phyloP scores from a whole-genome alignment of 768 basidiomycete species.

The Suillus alpinus region DNA sequence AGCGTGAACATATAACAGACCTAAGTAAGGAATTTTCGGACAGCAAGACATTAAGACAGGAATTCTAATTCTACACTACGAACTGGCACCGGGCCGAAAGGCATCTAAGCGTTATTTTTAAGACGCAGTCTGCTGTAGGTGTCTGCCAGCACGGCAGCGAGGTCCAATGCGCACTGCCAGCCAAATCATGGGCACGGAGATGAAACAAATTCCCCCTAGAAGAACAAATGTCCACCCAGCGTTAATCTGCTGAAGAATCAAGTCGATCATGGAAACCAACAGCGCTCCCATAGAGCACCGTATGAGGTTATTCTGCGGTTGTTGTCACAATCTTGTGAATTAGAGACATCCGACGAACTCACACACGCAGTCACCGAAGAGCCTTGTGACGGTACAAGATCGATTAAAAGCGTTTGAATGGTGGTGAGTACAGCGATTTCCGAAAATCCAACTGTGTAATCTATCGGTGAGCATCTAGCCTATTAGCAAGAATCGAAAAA shows the following conservation, averaged over 20 bases:
- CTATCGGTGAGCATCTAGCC: not conserved
- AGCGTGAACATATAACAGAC: not conserved
- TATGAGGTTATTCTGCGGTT: constrained; percentile 59
- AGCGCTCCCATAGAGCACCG: constrained; percentile 58
- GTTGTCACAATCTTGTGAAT: not conserved
- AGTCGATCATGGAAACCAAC: constrained; percentile 56
- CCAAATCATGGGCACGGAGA: constrained; percentile 42
- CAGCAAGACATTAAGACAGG: not conserved
- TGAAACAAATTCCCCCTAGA: constrained; percentile 43
- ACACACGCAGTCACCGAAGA: constrained; percentile 68
- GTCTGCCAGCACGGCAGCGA: constrained; percentile 39
- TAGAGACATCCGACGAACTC: constrained; percentile 22
- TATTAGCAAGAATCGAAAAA: not conserved
- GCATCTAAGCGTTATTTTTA: too few species aligned
- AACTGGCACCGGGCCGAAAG: not conserved
- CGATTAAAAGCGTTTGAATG: constrained; percentile 56
- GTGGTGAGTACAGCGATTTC: constrained; percentile 49
- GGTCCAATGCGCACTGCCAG: constrained; percentile 54
- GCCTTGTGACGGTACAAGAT: constrained; percentile 53
- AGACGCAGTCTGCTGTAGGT: not conserved
- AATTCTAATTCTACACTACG: not conserved
- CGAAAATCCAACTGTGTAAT: constrained; percentile 44
- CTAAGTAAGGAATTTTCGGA: not conserved
- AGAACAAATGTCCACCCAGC: constrained; percentile 67
- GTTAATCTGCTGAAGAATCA: constrained; percentile 52